Evolutionary conservation across 345 rosid genomes (phyloP).

Genomic region (Chamaenerion angustifolium): DNA sequence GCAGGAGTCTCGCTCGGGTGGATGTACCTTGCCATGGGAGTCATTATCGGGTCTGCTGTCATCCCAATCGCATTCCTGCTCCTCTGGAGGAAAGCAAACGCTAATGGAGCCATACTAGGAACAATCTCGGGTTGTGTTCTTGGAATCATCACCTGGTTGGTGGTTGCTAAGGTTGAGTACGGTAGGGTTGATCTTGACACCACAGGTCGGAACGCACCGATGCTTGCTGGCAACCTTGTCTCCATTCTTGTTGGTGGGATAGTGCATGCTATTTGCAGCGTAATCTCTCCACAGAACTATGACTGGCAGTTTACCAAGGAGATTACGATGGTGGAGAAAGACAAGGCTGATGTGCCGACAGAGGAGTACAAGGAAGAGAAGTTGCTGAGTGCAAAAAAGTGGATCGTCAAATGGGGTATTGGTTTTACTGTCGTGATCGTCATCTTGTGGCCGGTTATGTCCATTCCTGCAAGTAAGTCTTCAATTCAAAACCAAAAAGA

Average conservation of each 20-base stretch:
- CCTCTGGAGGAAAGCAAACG: conserved; percentile 84
- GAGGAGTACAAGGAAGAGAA: conserved; percentile 75
- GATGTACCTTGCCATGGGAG: conserved; percentile 97
- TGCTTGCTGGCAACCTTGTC: conserved; percentile 82
- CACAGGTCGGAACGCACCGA: conserved; percentile 70
- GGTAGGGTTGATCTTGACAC: conserved; percentile 58
- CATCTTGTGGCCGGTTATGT: conserved; percentile 62
- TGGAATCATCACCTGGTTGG: conserved; percentile 66
- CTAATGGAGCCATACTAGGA: conserved; percentile 69
- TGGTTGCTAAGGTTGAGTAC: conserved; percentile 47
- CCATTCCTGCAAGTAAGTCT: conserved; percentile 63
- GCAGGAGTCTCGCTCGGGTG: conserved; percentile 88
- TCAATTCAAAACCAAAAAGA: not conserved
- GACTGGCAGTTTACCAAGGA: conserved; percentile 73
- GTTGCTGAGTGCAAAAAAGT: conserved; percentile 47
- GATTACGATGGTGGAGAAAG: conserved; percentile 73
- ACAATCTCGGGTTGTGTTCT: conserved; percentile 48
- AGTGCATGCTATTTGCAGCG: conserved; percentile 56
- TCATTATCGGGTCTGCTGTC: conserved; percentile 79
- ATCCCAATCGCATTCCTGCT: conserved; percentile 88
- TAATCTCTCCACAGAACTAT: conserved; percentile 57
- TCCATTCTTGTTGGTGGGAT: conserved; percentile 65
- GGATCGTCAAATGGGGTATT: conserved; percentile 84
- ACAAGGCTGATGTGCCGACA: conserved; percentile 24
- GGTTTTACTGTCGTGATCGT: conserved; percentile 60